Percentiles rank a stretch among this genome's conserved stretches.
Evolutionary conservation across 352 stramenopile species (phyloP).

Genomic region (Pythium oligandrum): DNA sequence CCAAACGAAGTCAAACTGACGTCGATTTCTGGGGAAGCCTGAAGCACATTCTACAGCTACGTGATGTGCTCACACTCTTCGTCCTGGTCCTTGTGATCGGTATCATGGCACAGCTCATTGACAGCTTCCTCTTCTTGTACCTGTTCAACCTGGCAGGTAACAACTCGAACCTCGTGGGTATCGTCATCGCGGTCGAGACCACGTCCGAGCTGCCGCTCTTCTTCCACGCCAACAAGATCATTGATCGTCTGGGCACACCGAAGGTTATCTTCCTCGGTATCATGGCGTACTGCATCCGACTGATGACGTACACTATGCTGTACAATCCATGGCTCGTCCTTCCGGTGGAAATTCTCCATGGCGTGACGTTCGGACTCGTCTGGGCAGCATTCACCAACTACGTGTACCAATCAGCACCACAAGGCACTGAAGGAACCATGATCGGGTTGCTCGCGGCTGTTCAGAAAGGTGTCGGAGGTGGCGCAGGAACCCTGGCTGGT

Average conservation of each 20-base stretch:
- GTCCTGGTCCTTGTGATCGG: conserved; percentile 61
- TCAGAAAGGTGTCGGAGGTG: conserved; percentile 63
- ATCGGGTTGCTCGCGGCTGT: conserved; percentile 59
- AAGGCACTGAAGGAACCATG: conserved; percentile 66
- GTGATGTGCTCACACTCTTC: conserved; percentile 60
- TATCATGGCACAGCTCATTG: conserved; percentile 52
- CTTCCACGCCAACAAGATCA: conserved; percentile 68
- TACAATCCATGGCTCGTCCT: conserved; percentile 59
- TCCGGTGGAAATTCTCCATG: conserved; percentile 62
- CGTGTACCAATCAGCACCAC: conserved; percentile 54
- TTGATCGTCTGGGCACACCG: conserved; percentile 49
- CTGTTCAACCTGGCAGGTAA: conserved; percentile 69
- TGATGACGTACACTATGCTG: conserved; percentile 61
- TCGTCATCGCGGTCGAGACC: conserved; percentile 65
- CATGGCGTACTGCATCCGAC: conserved; percentile 45
- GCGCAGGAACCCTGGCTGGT: conserved; percentile 52
- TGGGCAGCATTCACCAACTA: conserved; percentile 81
- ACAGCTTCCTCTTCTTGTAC: conserved; percentile 70
- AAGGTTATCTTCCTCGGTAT: conserved; percentile 48
- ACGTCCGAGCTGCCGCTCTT: conserved; percentile 71
- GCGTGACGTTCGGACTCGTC: conserved; percentile 61
- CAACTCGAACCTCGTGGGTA: conserved; percentile 54
- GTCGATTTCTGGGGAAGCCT: conserved; percentile 37
- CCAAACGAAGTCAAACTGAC: conserved; percentile 24
- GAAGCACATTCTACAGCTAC: conserved; percentile 37